Evolutionary conservation across 805 yeast genomes (phyloP), one percentile per base, ranked within the genome.

Genomic region (Candida wancherniae): DNA sequence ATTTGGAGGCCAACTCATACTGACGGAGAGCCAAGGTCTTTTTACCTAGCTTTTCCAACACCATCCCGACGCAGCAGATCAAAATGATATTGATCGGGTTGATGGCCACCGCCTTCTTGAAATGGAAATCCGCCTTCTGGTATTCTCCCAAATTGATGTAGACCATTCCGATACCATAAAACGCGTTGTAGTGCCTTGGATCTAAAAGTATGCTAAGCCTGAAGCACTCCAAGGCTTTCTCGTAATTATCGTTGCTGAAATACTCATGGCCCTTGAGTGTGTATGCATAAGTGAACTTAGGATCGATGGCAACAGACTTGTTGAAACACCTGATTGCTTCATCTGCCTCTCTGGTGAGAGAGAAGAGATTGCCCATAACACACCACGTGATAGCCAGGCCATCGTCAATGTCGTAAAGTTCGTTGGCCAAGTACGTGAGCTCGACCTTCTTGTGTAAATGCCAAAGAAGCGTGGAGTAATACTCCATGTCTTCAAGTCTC

Each of bases 131-230:
- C 1, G 97, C 96, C 47, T 77, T 77, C 25, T 73, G 76, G 49
- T 77, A 77, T 46, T 85, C 87, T 4, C 97, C 97, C 31, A 87
- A 61, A 48, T 86, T 84, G 54, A 86, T 71, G 53, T 80, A 82
- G 17, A 87, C 94, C 90, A 87, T 86, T 6, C 97, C 98, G 34
- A 92, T 73, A 16, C 98, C 98, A 50, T 92, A 92, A 49, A 88
- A 77, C 0, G 97, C 97, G 57, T 90, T 92, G 57, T 88, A 92
- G 53, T 86, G 96, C 35, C 87, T 68, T 27, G 80, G 70, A 48
- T 90, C 95, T 24, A 79, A 69, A 15, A 80, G 62, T 26, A 92
- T 66, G 3, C 96, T 94, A 40, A 69, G 67, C 21, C 95, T 60
- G 68, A 87, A 92, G 39, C 85, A 76, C 34, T 81, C 84, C 39